phyloP scores from a whole-genome alignment of 176 grass and related monocot genomes.

The Aegilops bicornis region DNA sequence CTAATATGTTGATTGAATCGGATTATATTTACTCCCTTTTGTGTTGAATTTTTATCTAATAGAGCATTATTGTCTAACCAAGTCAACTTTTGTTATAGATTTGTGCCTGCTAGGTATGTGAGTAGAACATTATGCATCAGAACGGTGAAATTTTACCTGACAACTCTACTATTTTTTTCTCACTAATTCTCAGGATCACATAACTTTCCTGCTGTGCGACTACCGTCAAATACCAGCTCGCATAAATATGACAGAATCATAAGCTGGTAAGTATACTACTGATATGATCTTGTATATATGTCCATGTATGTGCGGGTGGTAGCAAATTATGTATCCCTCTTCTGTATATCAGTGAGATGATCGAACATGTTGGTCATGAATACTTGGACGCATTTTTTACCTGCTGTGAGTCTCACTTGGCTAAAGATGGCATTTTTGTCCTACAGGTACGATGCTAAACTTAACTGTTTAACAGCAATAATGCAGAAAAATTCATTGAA shows the following conservation, averaged over 20 bases:
- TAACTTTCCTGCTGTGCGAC: conserved; percentile 48
- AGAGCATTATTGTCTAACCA: no score
- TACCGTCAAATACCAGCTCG: conserved; percentile 39
- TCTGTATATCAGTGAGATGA: conserved; percentile 60
- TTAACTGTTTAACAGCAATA: not conserved
- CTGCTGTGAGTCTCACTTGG: conserved; percentile 73
- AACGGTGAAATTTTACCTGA: no score
- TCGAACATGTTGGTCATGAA: conserved; percentile 86
- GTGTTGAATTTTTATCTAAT: no score
- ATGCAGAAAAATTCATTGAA: not conserved
- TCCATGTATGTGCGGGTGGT: not conserved
- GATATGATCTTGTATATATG: not conserved
- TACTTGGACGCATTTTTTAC: conserved; percentile 79
- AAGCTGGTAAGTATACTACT: conserved; percentile 47
- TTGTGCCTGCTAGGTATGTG: no score
- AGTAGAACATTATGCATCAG: no score
- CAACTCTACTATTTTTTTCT: no score
- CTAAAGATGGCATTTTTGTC: conserved; percentile 68
- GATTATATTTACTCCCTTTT: no score
- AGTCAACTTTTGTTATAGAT: no score
- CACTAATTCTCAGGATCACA: conserved; percentile 44
- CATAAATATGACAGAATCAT: conserved; percentile 86
- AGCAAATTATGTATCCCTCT: no score
- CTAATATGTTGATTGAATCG: no score
- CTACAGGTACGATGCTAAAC: conserved; percentile 44